Evolutionary conservation across 768 basidiomycete genomes (phyloP).

Genomic region (Boletus vermiculosoides): DNA sequence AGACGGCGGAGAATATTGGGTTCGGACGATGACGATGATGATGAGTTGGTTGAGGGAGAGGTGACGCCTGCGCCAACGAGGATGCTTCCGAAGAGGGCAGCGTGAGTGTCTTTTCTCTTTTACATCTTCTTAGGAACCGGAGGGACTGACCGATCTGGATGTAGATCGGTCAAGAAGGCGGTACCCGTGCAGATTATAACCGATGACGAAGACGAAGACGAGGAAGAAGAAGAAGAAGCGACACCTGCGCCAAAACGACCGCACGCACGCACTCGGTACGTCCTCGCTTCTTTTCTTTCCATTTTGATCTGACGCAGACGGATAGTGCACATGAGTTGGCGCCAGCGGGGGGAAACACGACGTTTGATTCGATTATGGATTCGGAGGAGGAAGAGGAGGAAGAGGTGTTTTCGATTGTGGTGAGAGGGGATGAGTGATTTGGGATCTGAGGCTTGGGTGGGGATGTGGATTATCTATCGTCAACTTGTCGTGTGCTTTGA

Average conservation of each 20-base stretch:
- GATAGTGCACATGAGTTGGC: too few relatives aligned
- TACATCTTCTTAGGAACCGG: not conserved
- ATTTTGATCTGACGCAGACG: too few relatives aligned
- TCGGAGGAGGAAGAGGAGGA: too few relatives aligned
- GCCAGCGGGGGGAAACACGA: too few relatives aligned
- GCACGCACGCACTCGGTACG: conserved; percentile 9
- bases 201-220: conserved; percentile 36
- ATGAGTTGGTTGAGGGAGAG: conserved; percentile 36
- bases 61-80: conserved; percentile 44
- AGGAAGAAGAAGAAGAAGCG: conserved; percentile 42
- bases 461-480: too few relatives aligned
- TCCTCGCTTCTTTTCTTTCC: not conserved
- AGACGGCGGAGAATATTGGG: conserved; percentile 59
- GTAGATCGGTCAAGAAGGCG: conserved; percentile 42
- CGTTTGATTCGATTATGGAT: too few relatives aligned
- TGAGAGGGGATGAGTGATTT: too few relatives aligned
- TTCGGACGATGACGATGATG: conserved; percentile 43
- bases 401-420: too few relatives aligned
- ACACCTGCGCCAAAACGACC: conserved; percentile 34
- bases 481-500: too few relatives aligned
- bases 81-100: conserved; percentile 55
- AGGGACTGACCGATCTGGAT: not conserved
- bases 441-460: too few relatives aligned
- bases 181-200: conserved; percentile 23
- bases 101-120: conserved; percentile 38